Evolutionary conservation across 345 rosid genomes (phyloP).

Genomic region (Psidium friedrichsthalianum): DNA sequence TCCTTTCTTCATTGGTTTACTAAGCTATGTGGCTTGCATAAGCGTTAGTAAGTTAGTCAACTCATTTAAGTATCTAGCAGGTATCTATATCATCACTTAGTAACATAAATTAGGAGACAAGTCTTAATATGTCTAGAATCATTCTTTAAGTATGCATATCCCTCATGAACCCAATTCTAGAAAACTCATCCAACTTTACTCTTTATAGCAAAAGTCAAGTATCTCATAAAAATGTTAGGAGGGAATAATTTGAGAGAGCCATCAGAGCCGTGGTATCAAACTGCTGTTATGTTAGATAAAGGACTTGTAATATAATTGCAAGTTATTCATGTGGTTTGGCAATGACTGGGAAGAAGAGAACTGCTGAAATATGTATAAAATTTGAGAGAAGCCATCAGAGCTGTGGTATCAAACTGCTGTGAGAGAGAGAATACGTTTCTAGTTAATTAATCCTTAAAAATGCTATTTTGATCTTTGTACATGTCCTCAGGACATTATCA

Average conservation of each 20-base stretch:
- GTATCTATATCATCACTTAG: neutral
- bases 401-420: no score
- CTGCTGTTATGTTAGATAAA: neutral
- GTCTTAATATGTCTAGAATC: neutral
- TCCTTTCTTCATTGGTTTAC: neutral
- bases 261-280: neutral
- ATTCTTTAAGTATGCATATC: neutral
- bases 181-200: neutral
- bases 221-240: neutral
- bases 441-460: no score
- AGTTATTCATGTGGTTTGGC: neutral
- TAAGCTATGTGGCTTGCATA: neutral
- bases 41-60: neutral
- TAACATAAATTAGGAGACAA: neutral
- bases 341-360: no score
- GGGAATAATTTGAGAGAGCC: neutral
- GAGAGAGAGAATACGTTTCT: no score
- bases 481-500: no score
- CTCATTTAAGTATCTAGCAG: neutral
- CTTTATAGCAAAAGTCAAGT: neutral
- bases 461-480: no score
- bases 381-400: no score
- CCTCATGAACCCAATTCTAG: neutral
- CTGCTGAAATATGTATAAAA: no score
- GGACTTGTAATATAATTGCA: neutral